phyloP scores from a whole-genome alignment of 78 protist species.

The Fonticula alba region DNA sequence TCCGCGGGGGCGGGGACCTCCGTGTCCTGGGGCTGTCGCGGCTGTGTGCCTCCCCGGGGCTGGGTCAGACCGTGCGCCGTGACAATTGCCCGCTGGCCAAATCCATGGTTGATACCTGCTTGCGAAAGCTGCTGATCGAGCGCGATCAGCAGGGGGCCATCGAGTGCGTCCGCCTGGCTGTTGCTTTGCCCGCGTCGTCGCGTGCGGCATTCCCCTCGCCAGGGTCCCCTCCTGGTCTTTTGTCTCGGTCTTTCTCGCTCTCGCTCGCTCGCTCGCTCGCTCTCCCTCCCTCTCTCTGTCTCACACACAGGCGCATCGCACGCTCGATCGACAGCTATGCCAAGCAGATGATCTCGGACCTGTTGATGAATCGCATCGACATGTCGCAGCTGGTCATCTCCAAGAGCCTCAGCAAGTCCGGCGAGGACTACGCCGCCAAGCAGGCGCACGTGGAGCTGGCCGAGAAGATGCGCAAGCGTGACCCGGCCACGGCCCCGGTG shows the following conservation, averaged over 20 bases:
- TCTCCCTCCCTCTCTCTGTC: background rate
- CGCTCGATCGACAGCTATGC: constrained; percentile 24
- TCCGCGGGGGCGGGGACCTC: too few species aligned
- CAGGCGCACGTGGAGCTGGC: constrained; percentile 96
- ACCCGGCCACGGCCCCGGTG: constrained; percentile 23
- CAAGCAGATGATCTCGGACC: constrained; percentile 61
- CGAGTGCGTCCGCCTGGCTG: too few species aligned
- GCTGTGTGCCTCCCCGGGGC: too few species aligned
- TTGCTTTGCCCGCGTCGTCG: too few species aligned
- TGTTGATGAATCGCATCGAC: constrained; percentile 82
- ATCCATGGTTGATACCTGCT: constrained; percentile 48
- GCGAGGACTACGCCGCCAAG: constrained; percentile 19
- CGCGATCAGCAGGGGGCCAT: constrained; percentile 47
- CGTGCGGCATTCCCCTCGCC: background rate
- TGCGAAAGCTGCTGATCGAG: constrained; percentile 66
- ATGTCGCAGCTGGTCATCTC: constrained; percentile 86
- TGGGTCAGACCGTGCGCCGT: constrained; percentile 86
- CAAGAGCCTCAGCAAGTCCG: constrained; percentile 63
- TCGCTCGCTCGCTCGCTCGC: too few species aligned
- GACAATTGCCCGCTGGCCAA: constrained; percentile 89
- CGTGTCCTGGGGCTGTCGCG: too few species aligned
- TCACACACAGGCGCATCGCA: background rate
- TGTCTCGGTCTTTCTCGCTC: background rate
- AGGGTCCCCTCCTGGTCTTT: background rate
- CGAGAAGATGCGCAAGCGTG: constrained; percentile 79